A percentile compares a stretch with the other conserved stretches of the same genome.
phyloP scores from a whole-genome alignment of 805 yeast species.

The Grigorovia yakushimaensis region DNA sequence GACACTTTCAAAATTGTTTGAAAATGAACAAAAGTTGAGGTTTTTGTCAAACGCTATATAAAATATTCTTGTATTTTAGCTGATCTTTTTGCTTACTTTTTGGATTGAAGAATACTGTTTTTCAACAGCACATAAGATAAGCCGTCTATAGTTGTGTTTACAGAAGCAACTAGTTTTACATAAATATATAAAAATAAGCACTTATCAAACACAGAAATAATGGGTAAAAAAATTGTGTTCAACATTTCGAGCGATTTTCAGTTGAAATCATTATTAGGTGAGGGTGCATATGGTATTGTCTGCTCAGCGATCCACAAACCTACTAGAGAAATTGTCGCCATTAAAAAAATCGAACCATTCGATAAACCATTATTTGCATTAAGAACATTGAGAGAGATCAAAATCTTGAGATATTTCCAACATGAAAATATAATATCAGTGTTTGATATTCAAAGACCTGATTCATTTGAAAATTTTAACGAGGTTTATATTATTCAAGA shows the following conservation, averaged over 20 bases:
- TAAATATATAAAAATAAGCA: not conserved
- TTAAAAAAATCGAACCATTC: constrained; percentile 88
- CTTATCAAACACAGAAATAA: not conserved
- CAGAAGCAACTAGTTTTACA: too few species aligned
- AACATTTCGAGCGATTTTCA: constrained; percentile 84
- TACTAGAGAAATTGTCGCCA: constrained; percentile 82
- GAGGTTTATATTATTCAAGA: constrained; percentile 88
- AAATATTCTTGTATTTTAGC: not conserved
- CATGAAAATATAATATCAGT: constrained; percentile 90
- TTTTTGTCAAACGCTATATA: not conserved
- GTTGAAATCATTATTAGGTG: constrained; percentile 77
- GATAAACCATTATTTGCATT: constrained; percentile 82
- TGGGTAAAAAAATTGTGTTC: constrained; percentile 49
- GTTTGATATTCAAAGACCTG: constrained; percentile 81
- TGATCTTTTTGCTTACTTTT: too few species aligned
- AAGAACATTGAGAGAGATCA: constrained; percentile 82
- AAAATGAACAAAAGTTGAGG: not conserved
- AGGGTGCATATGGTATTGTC: constrained; percentile 94
- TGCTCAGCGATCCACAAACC: constrained; percentile 84
- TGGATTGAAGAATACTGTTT: too few species aligned
- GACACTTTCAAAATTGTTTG: too few species aligned
- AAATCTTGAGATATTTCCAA: constrained; percentile 77
- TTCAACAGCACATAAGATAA: too few species aligned
- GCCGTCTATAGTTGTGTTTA: too few species aligned
- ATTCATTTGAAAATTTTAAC: constrained; percentile 59